Conservation (phyloP, 352 stramenopile species). For the Aphanomyces cochlioides region DNA sequence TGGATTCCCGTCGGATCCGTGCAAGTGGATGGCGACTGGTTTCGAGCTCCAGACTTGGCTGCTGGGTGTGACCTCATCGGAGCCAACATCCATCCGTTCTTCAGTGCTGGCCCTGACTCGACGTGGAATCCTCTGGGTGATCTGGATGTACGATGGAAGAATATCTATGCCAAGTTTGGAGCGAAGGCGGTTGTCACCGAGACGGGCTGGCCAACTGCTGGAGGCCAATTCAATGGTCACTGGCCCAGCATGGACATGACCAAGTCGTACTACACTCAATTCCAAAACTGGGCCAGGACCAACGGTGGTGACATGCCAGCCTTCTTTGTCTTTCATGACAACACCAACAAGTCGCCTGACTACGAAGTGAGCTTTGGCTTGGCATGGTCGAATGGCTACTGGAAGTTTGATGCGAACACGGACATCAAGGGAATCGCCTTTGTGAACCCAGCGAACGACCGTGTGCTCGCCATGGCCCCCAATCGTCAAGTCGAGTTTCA, state of each 20-base stretch:
- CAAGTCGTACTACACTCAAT: slow-evolving; percentile 22
- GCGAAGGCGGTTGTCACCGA: slow-evolving; percentile 25
- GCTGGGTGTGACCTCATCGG: no score
- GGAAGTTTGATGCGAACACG: slow-evolving; percentile 20
- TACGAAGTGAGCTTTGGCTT: slow-evolving; percentile 28
- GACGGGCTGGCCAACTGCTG: slow-evolving; percentile 22
- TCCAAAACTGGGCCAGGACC: slow-evolving; percentile 2
- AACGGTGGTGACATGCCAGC: slow-evolving; percentile 3
- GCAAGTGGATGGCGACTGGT: no score
- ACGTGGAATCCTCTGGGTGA: neutral
- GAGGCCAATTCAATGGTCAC: neutral
- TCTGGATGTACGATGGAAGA: neutral
- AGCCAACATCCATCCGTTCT: no score
- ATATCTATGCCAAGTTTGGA: slow-evolving; percentile 3
- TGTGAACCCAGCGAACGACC: neutral
- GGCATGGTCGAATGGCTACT: slow-evolving; percentile 10
- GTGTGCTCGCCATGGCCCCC: neutral
- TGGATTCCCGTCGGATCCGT: no score
- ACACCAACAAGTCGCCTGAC: slow-evolving; percentile 6
- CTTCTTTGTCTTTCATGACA: slow-evolving; percentile 30
- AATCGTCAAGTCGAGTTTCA: slow-evolving; percentile 1
- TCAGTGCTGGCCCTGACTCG: neutral
- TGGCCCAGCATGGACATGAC: neutral
- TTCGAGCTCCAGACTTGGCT: no score
- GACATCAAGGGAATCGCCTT: neutral